Evolutionary conservation across 352 stramenopile species (phyloP).

Genomic region (Pythium insidiosum): DNA sequence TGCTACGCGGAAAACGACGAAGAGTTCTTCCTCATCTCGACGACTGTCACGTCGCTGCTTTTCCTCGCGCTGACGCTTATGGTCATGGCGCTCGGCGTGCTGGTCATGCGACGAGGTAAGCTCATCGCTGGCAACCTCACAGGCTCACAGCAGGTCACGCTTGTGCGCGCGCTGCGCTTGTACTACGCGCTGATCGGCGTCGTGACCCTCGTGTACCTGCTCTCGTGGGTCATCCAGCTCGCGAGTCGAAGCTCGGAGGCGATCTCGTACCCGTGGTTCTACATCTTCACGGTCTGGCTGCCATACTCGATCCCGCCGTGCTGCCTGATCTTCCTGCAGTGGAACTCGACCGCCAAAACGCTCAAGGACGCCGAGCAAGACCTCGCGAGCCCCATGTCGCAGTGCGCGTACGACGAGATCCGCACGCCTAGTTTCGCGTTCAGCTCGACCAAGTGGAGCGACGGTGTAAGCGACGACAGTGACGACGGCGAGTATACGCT

Average conservation of each 20-base stretch:
- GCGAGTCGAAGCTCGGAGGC: constrained; percentile 43
- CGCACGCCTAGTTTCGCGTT: constrained; percentile 73
- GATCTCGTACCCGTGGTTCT: constrained; percentile 84
- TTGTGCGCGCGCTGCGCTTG: constrained; percentile 79
- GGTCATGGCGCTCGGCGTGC: constrained; percentile 75
- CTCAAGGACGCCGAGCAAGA: constrained; percentile 57
- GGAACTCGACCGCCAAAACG: constrained; percentile 82
- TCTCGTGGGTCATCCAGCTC: constrained; percentile 82
- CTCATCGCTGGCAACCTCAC: constrained; percentile 63
- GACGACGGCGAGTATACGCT: constrained; percentile 3
- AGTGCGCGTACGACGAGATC: constrained; percentile 66
- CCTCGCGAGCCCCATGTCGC: constrained; percentile 31
- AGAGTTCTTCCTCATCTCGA: constrained; percentile 73
- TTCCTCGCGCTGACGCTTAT: constrained; percentile 71
- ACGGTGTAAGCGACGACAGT: constrained; percentile 23
- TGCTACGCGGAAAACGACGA: constrained; percentile 71
- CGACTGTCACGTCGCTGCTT: constrained; percentile 68
- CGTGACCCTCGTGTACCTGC: constrained; percentile 76
- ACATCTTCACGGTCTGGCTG: constrained; percentile 85
- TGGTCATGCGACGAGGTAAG: constrained; percentile 82
- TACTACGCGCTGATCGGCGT: constrained; percentile 84
- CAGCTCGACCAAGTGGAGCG: constrained; percentile 59
- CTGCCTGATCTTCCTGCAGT: constrained; percentile 84
- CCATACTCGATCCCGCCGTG: constrained; percentile 79
- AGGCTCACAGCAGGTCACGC: constrained; percentile 58